phyloP scores from a whole-genome alignment of 441 rosid genomes.

The Arabidopsis lyrata region DNA sequence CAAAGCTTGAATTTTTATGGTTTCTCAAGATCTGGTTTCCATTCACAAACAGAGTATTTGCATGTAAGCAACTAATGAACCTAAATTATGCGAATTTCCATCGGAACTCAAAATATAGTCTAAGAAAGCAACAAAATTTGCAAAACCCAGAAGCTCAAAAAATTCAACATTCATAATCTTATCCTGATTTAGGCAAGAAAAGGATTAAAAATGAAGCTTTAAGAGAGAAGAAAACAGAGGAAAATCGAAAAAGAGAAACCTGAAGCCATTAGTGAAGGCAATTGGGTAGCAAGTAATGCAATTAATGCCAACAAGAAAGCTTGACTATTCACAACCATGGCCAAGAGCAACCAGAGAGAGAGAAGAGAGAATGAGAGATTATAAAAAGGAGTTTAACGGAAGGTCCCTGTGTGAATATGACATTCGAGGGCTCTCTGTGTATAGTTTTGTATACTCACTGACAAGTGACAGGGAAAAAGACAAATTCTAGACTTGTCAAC shows the following conservation, averaged over 20 bases:
- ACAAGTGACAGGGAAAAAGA: constrained; percentile 43
- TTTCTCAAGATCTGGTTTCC: constrained; percentile 28
- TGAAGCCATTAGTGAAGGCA: constrained; percentile 57
- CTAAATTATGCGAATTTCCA: constrained; percentile 1
- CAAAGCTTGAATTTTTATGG: neutral
- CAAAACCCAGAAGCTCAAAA: constrained; percentile 28
- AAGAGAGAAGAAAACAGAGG: constrained; percentile 25
- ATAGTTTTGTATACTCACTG: constrained; percentile 27
- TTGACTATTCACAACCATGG: constrained; percentile 56
- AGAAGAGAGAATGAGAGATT: constrained; percentile 33
- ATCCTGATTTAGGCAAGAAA: neutral
- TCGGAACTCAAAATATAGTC: neutral
- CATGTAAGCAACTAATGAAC: constrained; percentile 25
- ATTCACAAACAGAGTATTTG: constrained; percentile 22
- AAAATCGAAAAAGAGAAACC: constrained; percentile 51
- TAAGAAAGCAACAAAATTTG: constrained; percentile 33
- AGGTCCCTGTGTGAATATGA: constrained; percentile 37
- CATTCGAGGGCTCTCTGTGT: constrained; percentile 37
- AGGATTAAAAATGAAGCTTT: neutral
- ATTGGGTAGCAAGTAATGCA: constrained; percentile 57
- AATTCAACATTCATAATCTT: neutral
- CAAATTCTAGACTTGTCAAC: constrained; percentile 8
- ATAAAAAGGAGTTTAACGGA: constrained; percentile 32
- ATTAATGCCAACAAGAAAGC: constrained; percentile 56
- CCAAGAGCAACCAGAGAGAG: constrained; percentile 40